Evolutionary conservation across 441 rosid genomes (phyloP), one percentile per base, ranked within the genome.

Genomic region (Gossypium davidsonii): DNA sequence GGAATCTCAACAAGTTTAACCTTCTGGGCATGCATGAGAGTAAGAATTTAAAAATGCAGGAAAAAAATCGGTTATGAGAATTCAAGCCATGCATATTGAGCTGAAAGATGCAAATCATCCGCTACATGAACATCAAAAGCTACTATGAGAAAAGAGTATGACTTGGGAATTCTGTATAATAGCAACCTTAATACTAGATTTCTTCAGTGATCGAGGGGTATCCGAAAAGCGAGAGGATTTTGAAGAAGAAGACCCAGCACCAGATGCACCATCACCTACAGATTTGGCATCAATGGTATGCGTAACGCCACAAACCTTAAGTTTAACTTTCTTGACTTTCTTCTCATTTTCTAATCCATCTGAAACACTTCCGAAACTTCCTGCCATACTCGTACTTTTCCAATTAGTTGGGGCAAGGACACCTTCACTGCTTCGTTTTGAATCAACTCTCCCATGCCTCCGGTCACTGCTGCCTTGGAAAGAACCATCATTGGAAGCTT

Each of bases 401-500:
- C 67, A 82, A 53, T 78, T 83, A 31, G 70, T 39, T 7, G 88
- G 84, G 44, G 81, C 83, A 76, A 79, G 85, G 75, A 78, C 81
- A 63, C 83, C 84, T 80, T 83, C 88, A 57, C 80, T 81, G 64
- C 78, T 80, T 75, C 91, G 82, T 78, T 76, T 86, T 12, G 88
- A 85, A 61, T 85, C 81, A 0, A 70, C 83, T 70, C 82, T 87
- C 58, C 85, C 74, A 55, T 70, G 88, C 73, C 85, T 85, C 74
- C 81, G 82, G 74, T 81, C 89, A 26, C 81, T 90, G 74, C 89
- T 86, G 52, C 86, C 90, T 72, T 82, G 91, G 52, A 86, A 90
- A 60, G 88, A 87, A 67, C 85, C 81, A 67, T 84, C 83, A 12
- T 84, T 80, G 6, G 96, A 92, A 57, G 92, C 92, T 79, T 90